Base-by-base conservation (phyloP, 1,139 yeast species). In the Saccharomyces hybrid region DNA sequence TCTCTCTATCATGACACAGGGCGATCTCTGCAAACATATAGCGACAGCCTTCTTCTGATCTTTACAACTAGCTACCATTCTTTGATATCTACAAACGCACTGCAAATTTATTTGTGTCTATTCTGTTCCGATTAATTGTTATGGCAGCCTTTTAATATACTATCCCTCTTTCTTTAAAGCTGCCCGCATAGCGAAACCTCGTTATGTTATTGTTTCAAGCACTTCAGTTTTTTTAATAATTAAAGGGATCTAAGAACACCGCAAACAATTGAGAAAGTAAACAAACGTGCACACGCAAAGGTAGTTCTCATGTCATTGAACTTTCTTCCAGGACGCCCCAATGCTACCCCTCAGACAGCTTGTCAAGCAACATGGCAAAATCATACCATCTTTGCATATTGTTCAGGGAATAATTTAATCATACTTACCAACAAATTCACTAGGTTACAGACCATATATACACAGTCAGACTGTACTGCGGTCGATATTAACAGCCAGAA, bases 41-140 rank as follows among this genome's bases (percentile, higher is more conserved):
- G 98, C 98, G 59, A 93, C 89, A 14, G 96, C 96, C 64, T 82
- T 88, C 66, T 90, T 82, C 66, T 91, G 95, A 71, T 93, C 99
- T 66, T 88, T 86, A 72, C 99, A 93, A 78, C 96, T 90, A 56
- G 72, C 72, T 49, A 66, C 72, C 73, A 69, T 69, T 5, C 30
- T n/a, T 14, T 54, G 46, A 28, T 20, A 20, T 20, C 23, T 20
- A 20, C 23, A 30, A 6, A 31, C 28, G 7, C 31, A 47, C 41
- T 5, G 20, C 26, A 9, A 38, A 11, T 38, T 20, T 20, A 16
- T 38, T 2, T 42, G 23, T 14, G 13, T 31, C 9, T 26, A 41
- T 14, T 30, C 7, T 42, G 16, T 31, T 47, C 16, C 44, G 16
- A 13, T 27, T 9, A 6, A 27, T 44, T 25, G 28, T 14, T 34